Base-by-base conservation (phyloP, 495 filamentous ascomycete genomes). In the Hypoxylon crocopeplum region DNA sequence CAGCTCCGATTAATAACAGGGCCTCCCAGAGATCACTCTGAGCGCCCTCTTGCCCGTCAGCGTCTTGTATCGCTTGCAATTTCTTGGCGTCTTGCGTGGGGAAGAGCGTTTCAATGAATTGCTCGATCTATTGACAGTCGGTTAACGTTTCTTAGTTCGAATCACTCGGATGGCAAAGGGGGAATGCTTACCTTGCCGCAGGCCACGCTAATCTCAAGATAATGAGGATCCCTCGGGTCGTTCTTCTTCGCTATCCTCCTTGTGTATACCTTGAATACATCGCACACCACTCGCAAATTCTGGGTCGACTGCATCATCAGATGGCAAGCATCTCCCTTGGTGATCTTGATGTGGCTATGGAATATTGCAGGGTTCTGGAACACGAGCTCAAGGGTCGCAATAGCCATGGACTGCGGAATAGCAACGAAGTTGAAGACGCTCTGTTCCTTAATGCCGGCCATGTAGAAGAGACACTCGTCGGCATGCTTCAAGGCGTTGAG, bases 361-460 rank as follows among this genome's bases (percentile, higher is more conserved):
- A 96, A 97, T 48, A 98, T 86, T 50, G 82, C 81, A 27, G 90
- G 90, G 69, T 98, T 98, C 66, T 90, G 87, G 83, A 97, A 98
- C 66, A 94, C 89, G 24, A 94, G 79, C 50, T 96, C 87, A 33
- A 97, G 72, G 1, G 93, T 98, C 2, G 94, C 93, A 73, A 98
- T 97, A 21, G 95, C 94, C 94, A 98, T 98, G 56, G 87, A 78
- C 74, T 98, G 94, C n/a, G 94, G 94, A 64, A 98, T 98, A 36
- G 95, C 93, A 36, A 91, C 91, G 71, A 98, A 98, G 79, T 98
- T 98, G 88, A 98, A 98, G n/a, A 97, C 92, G 71, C 90, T 94
- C 77, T 98, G 94, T 72, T 98, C 94, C 53, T 89, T 90, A 37
- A 98, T 82, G 16, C 92, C 95, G 17, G 95, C 95, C 76, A 98